Percentiles rank a stretch among this genome's conserved stretches.
phyloP scores from a whole-genome alignment of 2,329 filamentous ascomycete genomes.

The Diaporthe ilicicola region DNA sequence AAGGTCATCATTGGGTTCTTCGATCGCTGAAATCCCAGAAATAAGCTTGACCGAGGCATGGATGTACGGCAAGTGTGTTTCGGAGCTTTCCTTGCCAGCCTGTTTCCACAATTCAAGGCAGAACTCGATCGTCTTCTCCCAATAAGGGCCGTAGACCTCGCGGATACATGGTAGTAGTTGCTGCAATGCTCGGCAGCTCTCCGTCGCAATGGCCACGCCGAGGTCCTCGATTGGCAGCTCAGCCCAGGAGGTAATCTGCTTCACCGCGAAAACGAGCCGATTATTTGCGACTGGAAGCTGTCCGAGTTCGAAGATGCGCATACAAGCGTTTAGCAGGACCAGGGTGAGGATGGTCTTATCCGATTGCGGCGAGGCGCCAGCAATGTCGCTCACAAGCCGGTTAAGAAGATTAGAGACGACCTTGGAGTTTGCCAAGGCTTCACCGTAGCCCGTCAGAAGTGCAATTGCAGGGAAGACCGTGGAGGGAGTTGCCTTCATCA shows the following conservation, averaged over 20 bases:
- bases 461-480: constrained; percentile 60
- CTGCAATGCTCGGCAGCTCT: constrained; percentile 65
- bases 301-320: constrained; percentile 60
- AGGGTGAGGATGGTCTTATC: constrained; percentile 58
- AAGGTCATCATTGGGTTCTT: constrained; percentile 86
- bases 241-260: constrained; percentile 78
- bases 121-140: constrained; percentile 72
- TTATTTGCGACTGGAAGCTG: constrained; percentile 69
- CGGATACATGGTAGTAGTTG: constrained; percentile 76
- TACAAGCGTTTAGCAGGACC: constrained; percentile 62
- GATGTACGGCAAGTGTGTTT: constrained; percentile 67
- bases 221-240: constrained; percentile 51
- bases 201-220: constrained; percentile 53
- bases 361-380: constrained; percentile 53
- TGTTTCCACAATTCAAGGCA: constrained; percentile 66
- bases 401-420: constrained; percentile 64
- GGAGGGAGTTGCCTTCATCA: constrained; percentile 56
- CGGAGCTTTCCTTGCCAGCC: constrained; percentile 50
- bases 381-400: constrained; percentile 67
- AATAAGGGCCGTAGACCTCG: constrained; percentile 88
- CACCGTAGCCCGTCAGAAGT: constrained; percentile 60
- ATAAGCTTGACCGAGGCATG: constrained; percentile 79
- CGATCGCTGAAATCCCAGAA: constrained; percentile 66
- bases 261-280: constrained; percentile 82
- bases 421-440: constrained; percentile 58